Evolutionary conservation across 768 basidiomycete genomes (phyloP).

Genomic region (Agrocybe chaxingu): DNA sequence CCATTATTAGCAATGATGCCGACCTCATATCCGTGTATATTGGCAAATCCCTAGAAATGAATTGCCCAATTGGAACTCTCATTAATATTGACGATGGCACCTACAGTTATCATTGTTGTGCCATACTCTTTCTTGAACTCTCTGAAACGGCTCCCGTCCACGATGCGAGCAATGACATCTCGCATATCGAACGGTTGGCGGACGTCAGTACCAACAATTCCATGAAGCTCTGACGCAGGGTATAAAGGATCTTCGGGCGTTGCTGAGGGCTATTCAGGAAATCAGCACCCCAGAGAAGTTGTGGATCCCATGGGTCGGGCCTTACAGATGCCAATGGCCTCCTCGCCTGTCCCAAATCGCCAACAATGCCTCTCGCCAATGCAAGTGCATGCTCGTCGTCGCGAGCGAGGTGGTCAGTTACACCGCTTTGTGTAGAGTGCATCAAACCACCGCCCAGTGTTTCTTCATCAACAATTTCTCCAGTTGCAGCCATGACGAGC

Average conservation of each 20-base stretch:
- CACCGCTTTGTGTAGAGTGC: conserved; percentile 90
- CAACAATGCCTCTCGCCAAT: conserved; percentile 72
- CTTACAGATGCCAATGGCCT: conserved; percentile 48
- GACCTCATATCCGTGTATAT: conserved; percentile 85
- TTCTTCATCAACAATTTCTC: conserved; percentile 91
- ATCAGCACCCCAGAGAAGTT: background rate
- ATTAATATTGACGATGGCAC: conserved; percentile 15
- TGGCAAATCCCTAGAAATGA: conserved; percentile 69
- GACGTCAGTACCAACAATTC: conserved; percentile 88
- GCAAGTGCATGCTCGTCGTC: conserved; percentile 85
- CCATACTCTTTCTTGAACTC: conserved; percentile 98
- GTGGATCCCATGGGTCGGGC: conserved; percentile 4
- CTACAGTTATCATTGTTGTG: conserved; percentile 81
- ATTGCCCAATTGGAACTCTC: background rate
- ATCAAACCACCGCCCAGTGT: conserved; percentile 86
- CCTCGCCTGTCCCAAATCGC: conserved; percentile 71
- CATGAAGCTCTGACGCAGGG: conserved; percentile 78
- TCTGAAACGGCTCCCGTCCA: conserved; percentile 87
- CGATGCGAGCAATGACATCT: conserved; percentile 87
- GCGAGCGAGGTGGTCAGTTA: conserved; percentile 83
- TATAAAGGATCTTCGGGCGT: conserved; percentile 73
- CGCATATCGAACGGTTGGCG: conserved; percentile 91
- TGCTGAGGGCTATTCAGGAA: conserved; percentile 46
- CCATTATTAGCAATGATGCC: conserved; percentile 95
- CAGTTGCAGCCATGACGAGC: conserved; percentile 91